Evolutionary conservation across 768 basidiomycete species (phyloP), one percentile per base, ranked within the genome.

Genomic region (Trametes villosa): DNA sequence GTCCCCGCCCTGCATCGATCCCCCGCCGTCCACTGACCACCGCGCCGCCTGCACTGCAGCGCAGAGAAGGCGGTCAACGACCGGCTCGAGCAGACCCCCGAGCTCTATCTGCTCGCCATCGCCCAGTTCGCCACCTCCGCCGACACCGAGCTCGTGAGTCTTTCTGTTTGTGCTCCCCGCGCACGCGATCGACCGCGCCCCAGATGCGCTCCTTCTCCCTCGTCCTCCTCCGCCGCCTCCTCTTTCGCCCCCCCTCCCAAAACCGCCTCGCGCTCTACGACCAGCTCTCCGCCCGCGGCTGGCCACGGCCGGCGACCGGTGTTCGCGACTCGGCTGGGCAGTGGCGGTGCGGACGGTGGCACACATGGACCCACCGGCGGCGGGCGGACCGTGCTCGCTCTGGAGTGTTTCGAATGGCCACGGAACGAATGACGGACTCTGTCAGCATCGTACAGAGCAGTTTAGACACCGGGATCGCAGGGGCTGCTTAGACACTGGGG

Each of bases 181-280:
- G 42, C 38, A 33, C 42, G 5, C 33, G 49, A 15, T 49, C 31
- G 18, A 22, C 53, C 30, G 3, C 44, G 15, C 15, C 34, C 22
- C 61, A 92, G 90, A 93, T 93, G 91, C 86, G 91, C 29, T 89
- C 89, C 0, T 92, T 93, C 74, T 91, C 91, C 2, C 78, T 92
- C 29, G 91, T 94, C 11, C 83, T 93, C 30, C 82, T 92, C 29
- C 85, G 92, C 9, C 84, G 92, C 6, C 80, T 94, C 4, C 83
- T 92, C 30, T 93, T 94, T 72, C 84, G 91, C 72, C 33, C 74
- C 65, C 47, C 76, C 68, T 18, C 66, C 55, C 46, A n/a, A n/a
- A n/a, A 78, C 73, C 65, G 70, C 68, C 9, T 73, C 76, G 17
- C 87, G 1, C 79, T 92, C 11, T 93, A 92, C 68, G 92, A 94